Percentiles rank a stretch among this genome's conserved stretches.
Conservation (phyloP, 176 grass and related monocot genomes). For the Rhynchospora tenuis region DNA sequence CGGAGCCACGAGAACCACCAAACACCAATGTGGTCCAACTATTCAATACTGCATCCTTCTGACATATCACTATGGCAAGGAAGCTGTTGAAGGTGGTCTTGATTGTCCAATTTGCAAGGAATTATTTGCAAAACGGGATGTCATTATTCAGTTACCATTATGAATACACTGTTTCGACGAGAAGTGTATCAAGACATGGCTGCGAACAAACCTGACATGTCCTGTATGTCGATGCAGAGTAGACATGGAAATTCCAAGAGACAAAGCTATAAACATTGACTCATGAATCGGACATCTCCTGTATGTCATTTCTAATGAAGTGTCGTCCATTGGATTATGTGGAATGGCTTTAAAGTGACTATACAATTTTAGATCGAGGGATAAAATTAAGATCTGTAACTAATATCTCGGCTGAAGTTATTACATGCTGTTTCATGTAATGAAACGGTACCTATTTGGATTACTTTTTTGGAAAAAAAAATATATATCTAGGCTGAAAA, state of each 20-base stretch:
- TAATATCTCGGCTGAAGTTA: too few species aligned
- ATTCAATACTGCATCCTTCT: background rate
- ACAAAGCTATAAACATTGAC: background rate
- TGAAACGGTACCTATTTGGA: too few species aligned
- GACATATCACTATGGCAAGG: background rate
- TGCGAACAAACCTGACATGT: conserved; percentile 9
- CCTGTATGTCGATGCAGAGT: conserved; percentile 17
- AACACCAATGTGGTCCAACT: background rate
- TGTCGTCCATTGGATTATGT: too few species aligned
- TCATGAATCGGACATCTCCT: too few species aligned
- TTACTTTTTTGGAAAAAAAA: too few species aligned
- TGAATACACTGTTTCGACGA: conserved; percentile 5
- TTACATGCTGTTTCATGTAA: too few species aligned
- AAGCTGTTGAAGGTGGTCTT: background rate
- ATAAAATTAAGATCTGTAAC: too few species aligned
- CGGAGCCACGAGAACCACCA: background rate
- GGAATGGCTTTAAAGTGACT: too few species aligned
- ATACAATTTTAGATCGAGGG: too few species aligned
- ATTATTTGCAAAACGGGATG: background rate
- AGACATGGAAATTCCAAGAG: conserved; percentile 4
- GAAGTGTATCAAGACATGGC: background rate
- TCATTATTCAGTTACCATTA: background rate
- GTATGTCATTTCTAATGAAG: too few species aligned
- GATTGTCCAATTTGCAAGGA: conserved; percentile 15
- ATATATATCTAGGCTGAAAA: too few species aligned